Evolutionary conservation across 371 early-diverging fungal genomes (phyloP), one percentile per base, ranked within the genome.

Genomic region (Actinomortierella wolfii): DNA sequence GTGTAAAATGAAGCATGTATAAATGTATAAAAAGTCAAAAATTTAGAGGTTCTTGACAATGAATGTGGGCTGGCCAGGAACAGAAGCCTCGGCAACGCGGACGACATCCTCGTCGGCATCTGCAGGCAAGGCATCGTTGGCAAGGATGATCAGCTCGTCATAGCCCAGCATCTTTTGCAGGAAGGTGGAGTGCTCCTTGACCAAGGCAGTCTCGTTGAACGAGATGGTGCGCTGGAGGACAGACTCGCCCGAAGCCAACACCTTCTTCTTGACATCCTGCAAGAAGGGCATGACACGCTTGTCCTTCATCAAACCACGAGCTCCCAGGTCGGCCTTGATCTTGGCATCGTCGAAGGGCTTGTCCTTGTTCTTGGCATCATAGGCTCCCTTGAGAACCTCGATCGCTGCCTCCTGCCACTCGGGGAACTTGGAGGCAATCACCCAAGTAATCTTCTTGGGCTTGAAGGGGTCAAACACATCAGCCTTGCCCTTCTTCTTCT

Each of bases 231-330:
- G 90, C 67, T 94, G 85, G 58, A 98, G 93, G 2, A 91, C 97
- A 3, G 76, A 57, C 2, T 86, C 71, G 1, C 97, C 96, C 7
- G 69, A 64, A 28, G 76, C 81, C 39, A 81, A 83, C 21, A 94
- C 89, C 50, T 80, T 77, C 78, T 91, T 93, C 91, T 91, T 81
- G 67, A 87, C 61, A 48, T 91, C 89, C 63, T 90, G 87, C 24
- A 95, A 86, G 77, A 97, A 98, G 21, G 97, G 96, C 94, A 96
- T 96, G 25, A 87, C 87, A 76, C 90, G 89, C 84, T 96, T 97
- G 81, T 97, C 92, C 84, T 92, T 94, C 69, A 90, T 80, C 75
- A 97, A 65, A 39, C 92, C 94, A 64, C 80, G 80, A 52, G 83
- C 79, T 47, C 82, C 85, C 59, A 97, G 78, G 24, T 83, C 78